These are phyloP conservation scores for Boletus rubescentipes DNA, from an alignment of 768 basidiomycete species.

Conservation along the genomic window DNA sequence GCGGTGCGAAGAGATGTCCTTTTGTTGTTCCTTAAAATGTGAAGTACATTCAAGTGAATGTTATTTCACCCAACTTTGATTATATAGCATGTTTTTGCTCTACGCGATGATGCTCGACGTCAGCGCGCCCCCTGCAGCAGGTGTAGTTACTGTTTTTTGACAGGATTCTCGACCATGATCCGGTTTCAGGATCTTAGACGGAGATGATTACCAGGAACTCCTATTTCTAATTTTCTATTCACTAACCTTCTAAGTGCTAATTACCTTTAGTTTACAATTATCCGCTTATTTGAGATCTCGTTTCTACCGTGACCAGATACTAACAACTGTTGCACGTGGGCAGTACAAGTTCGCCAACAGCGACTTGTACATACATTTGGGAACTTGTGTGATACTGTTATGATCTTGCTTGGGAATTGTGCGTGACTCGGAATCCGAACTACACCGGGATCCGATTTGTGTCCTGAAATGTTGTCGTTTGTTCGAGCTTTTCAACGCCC, in stretches of 20 bases:
- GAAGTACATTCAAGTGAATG: slow-evolving; percentile 15
- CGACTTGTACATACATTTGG: not conserved
- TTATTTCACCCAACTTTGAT: slow-evolving; percentile 9
- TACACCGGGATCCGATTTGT: too few species aligned
- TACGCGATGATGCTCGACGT: not conserved
- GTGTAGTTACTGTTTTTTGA: not conserved
- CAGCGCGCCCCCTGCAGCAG: not conserved
- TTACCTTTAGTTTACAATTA: not conserved
- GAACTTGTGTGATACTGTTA: not conserved
- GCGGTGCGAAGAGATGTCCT: slow-evolving; percentile 10
- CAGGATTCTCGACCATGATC: not conserved
- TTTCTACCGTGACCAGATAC: not conserved
- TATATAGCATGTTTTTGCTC: not conserved
- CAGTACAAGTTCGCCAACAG: not conserved
- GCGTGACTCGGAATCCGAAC: too few species aligned
- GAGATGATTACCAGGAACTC: slow-evolving; percentile 19
- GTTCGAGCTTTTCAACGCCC: slow-evolving; percentile 7
- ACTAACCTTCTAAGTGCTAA: not conserved
- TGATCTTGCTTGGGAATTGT: too few species aligned
- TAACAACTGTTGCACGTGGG: not conserved
- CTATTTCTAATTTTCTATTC: slow-evolving; percentile 2
- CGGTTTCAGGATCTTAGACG: slow-evolving; percentile 6
- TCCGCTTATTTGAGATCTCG: not conserved
- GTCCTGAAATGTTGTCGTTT: slow-evolving; percentile 17
- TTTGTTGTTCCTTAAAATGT: slow-evolving; percentile 17